Evolutionary conservation across 2,329 filamentous ascomycete genomes (phyloP), one percentile per base, ranked within the genome.

Genomic region (Purpureocillium lavendulum): DNA sequence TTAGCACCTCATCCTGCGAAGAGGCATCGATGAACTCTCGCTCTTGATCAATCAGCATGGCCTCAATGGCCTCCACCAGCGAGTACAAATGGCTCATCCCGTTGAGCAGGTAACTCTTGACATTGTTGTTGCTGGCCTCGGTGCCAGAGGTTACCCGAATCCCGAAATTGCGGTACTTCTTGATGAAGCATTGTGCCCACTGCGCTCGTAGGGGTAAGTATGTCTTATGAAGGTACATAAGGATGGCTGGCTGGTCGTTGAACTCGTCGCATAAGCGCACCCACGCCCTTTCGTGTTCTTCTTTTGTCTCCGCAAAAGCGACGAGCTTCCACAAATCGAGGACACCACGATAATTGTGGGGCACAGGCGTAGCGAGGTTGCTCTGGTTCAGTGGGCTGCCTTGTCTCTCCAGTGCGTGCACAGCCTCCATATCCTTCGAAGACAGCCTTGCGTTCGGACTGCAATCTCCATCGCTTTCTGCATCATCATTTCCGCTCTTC

Each of bases 1-100:
- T 43, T 28, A 43, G 18, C n/a, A 43, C 40, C 30, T 40, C 40
- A 28, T 43, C 40, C 29, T 36, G 31, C 31, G 40, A 33, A 33
- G 33, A 34, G 26, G 26, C 33, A 33, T 43, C 14, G 18, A 30
- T 12, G 17, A 43, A 42, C 24, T 42, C 40, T 29, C 33, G 36
- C 36, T 42, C 40, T 29, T 39, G 36, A 29, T 42, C 40, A 29
- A 13, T 30, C 32, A 42, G 14, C 37, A 42, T 42, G 29, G 24
- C 40, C 26, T 42, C 34, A 10, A 42, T 42, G 13, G 40, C 40
- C 34, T 42, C 40, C 15, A 42, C 37, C n/a, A 42, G 40, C 36
- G 33, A 16, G 36, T 36, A 42, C 17, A 36, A 28, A 33, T 26
- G 21, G 21, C 40, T 38, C 30, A 38, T 41, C 16, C 35, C 35